These are phyloP conservation scores for Fomes fomentarius DNA, from an alignment of 1,284 basidiomycete species.

Conservation along the genomic window DNA sequence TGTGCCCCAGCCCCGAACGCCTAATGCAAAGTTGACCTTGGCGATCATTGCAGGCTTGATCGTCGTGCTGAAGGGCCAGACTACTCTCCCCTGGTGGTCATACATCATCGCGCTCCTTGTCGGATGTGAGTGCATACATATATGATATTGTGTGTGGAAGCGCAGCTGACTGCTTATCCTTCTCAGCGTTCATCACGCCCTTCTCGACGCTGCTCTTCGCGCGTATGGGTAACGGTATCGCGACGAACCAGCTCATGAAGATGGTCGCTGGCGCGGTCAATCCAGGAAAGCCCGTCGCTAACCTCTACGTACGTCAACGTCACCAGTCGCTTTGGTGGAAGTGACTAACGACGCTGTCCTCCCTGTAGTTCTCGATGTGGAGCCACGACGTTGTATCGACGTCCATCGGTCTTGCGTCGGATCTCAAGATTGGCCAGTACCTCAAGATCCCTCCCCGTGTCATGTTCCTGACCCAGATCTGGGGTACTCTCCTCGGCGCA, in stretches of 20 bases:
- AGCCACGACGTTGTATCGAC: conserved; percentile 59
- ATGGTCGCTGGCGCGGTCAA: conserved; percentile 67
- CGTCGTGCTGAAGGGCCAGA: conserved; percentile 58
- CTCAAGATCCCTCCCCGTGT: conserved; percentile 75
- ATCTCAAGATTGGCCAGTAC: conserved; percentile 80
- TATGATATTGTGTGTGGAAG: neutral
- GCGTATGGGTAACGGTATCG: conserved; percentile 61
- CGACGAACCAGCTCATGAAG: conserved; percentile 64
- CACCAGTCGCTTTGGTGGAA: too few species aligned
- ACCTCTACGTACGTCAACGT: conserved; percentile 60
- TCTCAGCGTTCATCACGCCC: conserved; percentile 40
- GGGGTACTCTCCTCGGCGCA: conserved; percentile 62
- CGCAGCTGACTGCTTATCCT: neutral
- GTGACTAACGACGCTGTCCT: too few species aligned
- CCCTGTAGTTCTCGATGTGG: conserved; percentile 61
- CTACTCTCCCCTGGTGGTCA: conserved; percentile 67
- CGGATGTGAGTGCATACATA: conserved; percentile 20
- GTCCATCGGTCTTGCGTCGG: conserved; percentile 53
- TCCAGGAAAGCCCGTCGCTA: conserved; percentile 67
- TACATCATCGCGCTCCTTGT: conserved; percentile 47
- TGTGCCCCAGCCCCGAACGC: too few species aligned
- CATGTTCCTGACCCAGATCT: conserved; percentile 70
- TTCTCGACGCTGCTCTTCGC: conserved; percentile 47
- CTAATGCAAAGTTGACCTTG: too few species aligned
- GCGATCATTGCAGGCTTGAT: conserved; percentile 45